Evolutionary conservation across 2,329 filamentous ascomycete genomes (phyloP).

Genomic region (Metarhizium humberi): DNA sequence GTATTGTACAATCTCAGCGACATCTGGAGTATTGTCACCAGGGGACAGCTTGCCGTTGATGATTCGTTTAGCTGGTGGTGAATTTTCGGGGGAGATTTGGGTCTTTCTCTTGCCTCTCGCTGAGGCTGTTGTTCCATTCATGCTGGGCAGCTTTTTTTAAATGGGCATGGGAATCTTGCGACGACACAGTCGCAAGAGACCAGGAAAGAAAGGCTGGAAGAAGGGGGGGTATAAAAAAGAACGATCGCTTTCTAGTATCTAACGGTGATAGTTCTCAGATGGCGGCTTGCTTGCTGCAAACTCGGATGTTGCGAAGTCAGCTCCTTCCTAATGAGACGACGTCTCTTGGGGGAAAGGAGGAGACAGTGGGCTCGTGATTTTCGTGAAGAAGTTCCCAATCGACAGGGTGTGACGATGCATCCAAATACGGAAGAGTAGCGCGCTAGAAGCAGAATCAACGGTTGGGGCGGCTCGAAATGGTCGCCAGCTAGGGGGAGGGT

Average conservation of each 20-base stretch:
- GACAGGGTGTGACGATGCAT: conserved; percentile 17
- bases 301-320: neutral
- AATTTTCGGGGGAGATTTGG: conserved; percentile 29
- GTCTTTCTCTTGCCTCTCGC: conserved; percentile 44
- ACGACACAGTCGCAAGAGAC: conserved; percentile 6
- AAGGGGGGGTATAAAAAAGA: no score
- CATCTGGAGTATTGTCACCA: conserved; percentile 40
- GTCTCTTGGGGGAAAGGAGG: conserved; percentile 1
- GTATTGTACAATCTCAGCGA: conserved; percentile 22
- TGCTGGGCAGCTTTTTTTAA: conserved; percentile 14
- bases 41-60: conserved; percentile 40
- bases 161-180: neutral
- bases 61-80: conserved; percentile 24
- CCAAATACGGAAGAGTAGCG: conserved; percentile 9
- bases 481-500: conserved; percentile 6
- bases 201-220: neutral
- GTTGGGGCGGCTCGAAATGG: neutral
- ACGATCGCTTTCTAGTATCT: neutral
- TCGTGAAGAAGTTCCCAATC: conserved; percentile 8
- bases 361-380: conserved; percentile 5
- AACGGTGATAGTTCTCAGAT: neutral
- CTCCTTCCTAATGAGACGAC: neutral
- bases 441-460: conserved; percentile 4
- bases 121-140: conserved; percentile 33
- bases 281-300: neutral